Evolutionary conservation across 1,284 basidiomycete genomes (phyloP).

Genomic region (Thecaphora thlaspeos): DNA sequence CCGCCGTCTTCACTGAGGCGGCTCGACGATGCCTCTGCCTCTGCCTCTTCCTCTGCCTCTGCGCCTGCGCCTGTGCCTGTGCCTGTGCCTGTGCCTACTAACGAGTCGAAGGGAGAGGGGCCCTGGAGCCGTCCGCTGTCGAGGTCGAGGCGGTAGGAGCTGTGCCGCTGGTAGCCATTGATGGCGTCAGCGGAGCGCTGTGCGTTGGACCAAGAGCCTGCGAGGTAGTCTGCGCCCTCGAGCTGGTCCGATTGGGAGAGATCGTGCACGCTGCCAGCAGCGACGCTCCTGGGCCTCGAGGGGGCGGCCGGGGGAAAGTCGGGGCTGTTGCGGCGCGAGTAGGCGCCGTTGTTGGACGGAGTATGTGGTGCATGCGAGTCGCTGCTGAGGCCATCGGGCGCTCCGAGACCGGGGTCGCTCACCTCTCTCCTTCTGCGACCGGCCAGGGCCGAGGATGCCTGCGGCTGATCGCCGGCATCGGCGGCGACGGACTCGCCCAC

Average conservation of each 20-base stretch:
- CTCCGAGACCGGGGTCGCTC: constrained; percentile 2
- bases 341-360: constrained; percentile 22
- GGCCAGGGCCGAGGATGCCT: constrained; percentile 8
- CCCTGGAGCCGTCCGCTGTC: constrained; percentile 22
- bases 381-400: background rate
- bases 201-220: background rate
- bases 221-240: constrained; percentile 22
- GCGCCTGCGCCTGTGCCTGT: background rate
- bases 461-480: constrained; percentile 3
- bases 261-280: constrained; percentile 1
- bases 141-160: constrained; percentile 26
- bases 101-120: constrained; percentile 11
- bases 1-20: constrained; percentile 2
- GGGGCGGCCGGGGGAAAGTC: constrained; percentile 18
- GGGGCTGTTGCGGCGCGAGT: constrained; percentile 35
- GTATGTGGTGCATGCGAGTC: background rate
- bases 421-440: constrained; percentile 17
- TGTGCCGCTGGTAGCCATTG: constrained; percentile 7
- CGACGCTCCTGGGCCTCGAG: constrained; percentile 21
- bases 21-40: background rate
- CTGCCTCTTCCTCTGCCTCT: background rate
- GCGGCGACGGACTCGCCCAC: constrained; percentile 8
- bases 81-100: background rate
- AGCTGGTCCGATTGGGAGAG: constrained; percentile 4
- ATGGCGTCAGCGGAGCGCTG: background rate